Evolutionary conservation across 1,139 yeast species (phyloP), one percentile per base, ranked within the genome.

Genomic region (Scheffersomyces segobiensis): DNA sequence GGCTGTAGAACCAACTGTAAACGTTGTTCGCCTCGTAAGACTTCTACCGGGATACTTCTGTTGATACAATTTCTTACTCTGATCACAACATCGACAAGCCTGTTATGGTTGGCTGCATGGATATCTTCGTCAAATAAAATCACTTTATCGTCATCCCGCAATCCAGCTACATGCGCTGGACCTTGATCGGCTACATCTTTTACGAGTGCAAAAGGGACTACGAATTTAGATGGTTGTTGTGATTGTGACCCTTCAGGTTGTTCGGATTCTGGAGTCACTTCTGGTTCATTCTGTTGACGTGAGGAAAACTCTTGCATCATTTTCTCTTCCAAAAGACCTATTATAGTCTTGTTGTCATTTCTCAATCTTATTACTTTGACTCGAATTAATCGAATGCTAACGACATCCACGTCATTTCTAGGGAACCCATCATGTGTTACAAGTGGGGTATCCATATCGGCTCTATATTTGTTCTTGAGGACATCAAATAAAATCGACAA

Each of bases 401-500:
- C 86, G 5, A 93, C 90, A 66, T 95, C 97, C 46, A 93, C 83
- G 69, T 95, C 98, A 18, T 80, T 75, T 49, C 98, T 78, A 0
- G 99, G 99, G 65, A 84, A 95, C 48, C 98, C 98, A 66, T 93
- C 97, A 0, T 67, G 61, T 0, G 89, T 83, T 2, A 89, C 71
- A 63, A 93, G 74, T 0, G 87, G 79, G 0, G 96, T 87, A 20
- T 81, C 72, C 93, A 92, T 86, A 62, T 82, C 85, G 1, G 82
- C 87, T 49, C 77, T 73, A 53, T 74, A 76, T 50, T 71, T 68
- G 51, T 67, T 62, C 10, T 61, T 62, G n/a, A 80, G 66, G 19
- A 77, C 60, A 56, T 73, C 77, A 63, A 78, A 78, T 48, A 80
- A 66, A 19, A 63, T 53, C 18, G 65, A 60, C 49, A 80, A 65